These are phyloP conservation scores for Platismatia glauca DNA, from an alignment of 495 filamentous ascomycete genomes.

Conservation along the genomic window DNA sequence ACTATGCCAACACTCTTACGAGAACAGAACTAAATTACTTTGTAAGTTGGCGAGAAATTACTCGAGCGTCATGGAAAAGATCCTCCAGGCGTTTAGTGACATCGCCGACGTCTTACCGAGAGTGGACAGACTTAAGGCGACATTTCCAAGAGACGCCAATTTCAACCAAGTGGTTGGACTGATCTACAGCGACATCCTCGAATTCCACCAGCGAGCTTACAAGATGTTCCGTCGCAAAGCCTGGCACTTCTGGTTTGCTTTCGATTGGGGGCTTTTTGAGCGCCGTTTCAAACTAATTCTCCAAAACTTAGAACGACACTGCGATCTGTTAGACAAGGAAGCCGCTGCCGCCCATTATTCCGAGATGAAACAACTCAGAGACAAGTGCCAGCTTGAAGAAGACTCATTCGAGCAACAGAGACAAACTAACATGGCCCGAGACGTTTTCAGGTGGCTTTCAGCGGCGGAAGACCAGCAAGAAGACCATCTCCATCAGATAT, in stretches of 20 bases:
- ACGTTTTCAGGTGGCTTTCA: conserved; percentile 14
- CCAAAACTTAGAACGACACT: conserved; percentile 29
- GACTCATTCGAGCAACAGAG: conserved; percentile 5
- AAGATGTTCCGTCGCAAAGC: conserved; percentile 32
- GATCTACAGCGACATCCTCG: conserved; percentile 36
- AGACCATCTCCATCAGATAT: conserved; percentile 5
- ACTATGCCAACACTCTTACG: not conserved
- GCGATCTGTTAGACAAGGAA: conserved; percentile 31
- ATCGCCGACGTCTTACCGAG: conserved; percentile 32
- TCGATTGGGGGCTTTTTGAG: conserved; percentile 36
- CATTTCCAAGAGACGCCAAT: conserved; percentile 26
- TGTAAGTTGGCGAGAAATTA: conserved; percentile 30
- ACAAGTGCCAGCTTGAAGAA: conserved; percentile 4
- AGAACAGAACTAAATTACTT: not conserved
- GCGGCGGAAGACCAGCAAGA: conserved; percentile 13
- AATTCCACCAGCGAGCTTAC: conserved; percentile 38
- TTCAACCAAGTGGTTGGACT: conserved; percentile 34
- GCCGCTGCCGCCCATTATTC: conserved; percentile 25
- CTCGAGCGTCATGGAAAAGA: conserved; percentile 32
- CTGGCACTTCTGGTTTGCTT: conserved; percentile 27
- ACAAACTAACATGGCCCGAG: not conserved
- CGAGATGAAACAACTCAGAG: conserved; percentile 17
- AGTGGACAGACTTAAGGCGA: conserved; percentile 27
- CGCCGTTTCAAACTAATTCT: conserved; percentile 33
- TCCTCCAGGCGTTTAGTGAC: conserved; percentile 32